These are phyloP conservation scores for Willaertia magna DNA, from an alignment of 208 protist genomes.

Conservation along the genomic window DNA sequence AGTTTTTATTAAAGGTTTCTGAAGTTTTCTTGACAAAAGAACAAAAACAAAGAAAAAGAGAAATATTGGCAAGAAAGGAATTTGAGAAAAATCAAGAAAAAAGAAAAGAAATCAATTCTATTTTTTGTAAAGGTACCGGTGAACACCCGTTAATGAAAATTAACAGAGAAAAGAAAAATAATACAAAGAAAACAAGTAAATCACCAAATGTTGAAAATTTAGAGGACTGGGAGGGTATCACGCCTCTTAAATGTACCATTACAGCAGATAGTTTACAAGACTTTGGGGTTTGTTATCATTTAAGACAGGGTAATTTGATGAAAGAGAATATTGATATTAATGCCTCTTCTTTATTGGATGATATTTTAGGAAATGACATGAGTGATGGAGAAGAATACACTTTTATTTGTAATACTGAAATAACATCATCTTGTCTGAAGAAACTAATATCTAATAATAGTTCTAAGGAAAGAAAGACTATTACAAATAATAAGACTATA, in stretches of 20 bases:
- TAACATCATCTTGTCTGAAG: neutral
- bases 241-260: neutral
- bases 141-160: neutral
- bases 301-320: neutral
- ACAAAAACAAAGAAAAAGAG: neutral
- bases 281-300: neutral
- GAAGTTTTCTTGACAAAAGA: neutral
- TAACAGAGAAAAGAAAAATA: neutral
- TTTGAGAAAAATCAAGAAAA: neutral
- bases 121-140: neutral
- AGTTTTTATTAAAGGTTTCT: neutral
- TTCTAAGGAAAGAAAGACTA: no score
- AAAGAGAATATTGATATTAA: neutral
- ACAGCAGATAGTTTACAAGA: neutral
- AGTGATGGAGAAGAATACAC: neutral
- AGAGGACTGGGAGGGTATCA: neutral
- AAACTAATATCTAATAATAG: neutral
- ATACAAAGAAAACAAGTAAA: neutral
- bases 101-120: neutral
- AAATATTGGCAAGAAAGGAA: neutral
- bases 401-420: neutral
- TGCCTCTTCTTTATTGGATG: neutral
- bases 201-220: neutral
- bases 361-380: neutral
- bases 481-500: no score